Evolutionary conservation across 208 protist genomes (phyloP).

Genomic region (Strigomonas culicis): DNA sequence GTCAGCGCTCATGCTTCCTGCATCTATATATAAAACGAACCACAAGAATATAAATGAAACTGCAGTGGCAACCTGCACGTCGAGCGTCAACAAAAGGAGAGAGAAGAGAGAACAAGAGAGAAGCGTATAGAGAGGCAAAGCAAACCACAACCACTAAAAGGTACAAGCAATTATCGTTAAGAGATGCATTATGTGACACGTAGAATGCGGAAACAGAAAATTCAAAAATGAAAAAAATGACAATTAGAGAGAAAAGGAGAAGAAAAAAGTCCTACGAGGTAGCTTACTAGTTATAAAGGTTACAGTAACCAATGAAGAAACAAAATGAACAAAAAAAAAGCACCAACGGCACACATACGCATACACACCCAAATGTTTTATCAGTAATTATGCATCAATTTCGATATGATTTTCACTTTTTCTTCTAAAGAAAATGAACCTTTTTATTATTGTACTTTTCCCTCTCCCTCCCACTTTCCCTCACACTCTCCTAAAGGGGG

Average conservation of each 20-base stretch:
- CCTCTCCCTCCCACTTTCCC: no score
- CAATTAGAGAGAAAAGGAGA: slow-evolving; percentile 2
- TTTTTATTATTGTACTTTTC: background rate
- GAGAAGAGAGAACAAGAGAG: background rate
- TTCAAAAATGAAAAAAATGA: background rate
- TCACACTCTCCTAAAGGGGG: slow-evolving; percentile 11
- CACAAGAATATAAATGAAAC: background rate
- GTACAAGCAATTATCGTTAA: background rate
- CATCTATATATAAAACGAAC: no score
- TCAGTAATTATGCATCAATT: no score
- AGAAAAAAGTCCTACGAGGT: slow-evolving; percentile 1
- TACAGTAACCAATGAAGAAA: no score
- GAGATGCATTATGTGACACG: background rate
- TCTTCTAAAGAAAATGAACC: background rate
- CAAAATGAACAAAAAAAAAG: no score
- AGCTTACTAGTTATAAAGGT: no score
- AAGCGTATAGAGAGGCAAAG: background rate
- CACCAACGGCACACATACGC: background rate
- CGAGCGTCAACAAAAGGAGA: background rate
- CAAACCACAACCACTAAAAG: background rate
- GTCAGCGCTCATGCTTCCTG: no score
- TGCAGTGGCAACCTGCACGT: background rate
- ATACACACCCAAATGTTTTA: background rate
- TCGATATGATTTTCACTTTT: slow-evolving; percentile 13
- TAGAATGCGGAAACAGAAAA: background rate